Conservation (phyloP, 208 protist species). For the Wallacemonas rigidus region DNA sequence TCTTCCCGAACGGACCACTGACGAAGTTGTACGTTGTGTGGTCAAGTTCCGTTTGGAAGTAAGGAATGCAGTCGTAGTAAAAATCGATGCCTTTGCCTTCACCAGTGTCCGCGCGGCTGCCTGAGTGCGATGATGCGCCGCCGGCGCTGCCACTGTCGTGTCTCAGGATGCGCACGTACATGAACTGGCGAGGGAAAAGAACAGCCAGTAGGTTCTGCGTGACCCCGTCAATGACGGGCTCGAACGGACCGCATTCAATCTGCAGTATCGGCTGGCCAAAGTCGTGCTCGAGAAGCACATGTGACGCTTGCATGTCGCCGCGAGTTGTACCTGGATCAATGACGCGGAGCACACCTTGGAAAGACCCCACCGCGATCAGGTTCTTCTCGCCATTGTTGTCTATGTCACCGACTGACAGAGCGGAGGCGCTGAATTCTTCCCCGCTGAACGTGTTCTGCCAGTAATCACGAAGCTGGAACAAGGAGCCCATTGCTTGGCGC, state of each 20-base stretch:
- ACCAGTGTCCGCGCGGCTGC: background rate
- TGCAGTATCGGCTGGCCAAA: slow-evolving; percentile 89
- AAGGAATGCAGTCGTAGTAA: slow-evolving; percentile 47
- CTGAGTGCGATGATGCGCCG: background rate
- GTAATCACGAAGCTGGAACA: slow-evolving; percentile 92
- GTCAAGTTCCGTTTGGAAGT: slow-evolving; percentile 64
- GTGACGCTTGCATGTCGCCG: slow-evolving; percentile 51
- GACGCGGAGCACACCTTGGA: slow-evolving; percentile 85
- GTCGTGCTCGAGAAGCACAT: slow-evolving; percentile 86
- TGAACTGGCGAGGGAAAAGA: slow-evolving; percentile 77
- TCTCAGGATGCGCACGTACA: slow-evolving; percentile 51
- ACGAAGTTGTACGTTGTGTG: slow-evolving; percentile 81
- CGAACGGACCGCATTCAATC: slow-evolving; percentile 75
- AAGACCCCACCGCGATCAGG: slow-evolving; percentile 86
- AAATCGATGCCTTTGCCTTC: background rate
- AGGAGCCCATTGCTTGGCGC: slow-evolving; percentile 67
- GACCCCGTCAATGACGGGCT: slow-evolving; percentile 30
- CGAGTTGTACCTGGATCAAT: slow-evolving; percentile 56
- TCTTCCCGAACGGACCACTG: slow-evolving; percentile 74
- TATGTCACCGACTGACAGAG: slow-evolving; percentile 68
- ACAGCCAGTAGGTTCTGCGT: slow-evolving; percentile 72
- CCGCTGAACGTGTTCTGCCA: slow-evolving; percentile 79
- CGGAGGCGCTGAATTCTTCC: slow-evolving; percentile 81
- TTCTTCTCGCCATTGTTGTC: slow-evolving; percentile 58
- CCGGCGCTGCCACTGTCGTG: slow-evolving; percentile 11